Evolutionary conservation across 2,329 filamentous ascomycete species (phyloP).

Genomic region (Incumbomyces delicatus): DNA sequence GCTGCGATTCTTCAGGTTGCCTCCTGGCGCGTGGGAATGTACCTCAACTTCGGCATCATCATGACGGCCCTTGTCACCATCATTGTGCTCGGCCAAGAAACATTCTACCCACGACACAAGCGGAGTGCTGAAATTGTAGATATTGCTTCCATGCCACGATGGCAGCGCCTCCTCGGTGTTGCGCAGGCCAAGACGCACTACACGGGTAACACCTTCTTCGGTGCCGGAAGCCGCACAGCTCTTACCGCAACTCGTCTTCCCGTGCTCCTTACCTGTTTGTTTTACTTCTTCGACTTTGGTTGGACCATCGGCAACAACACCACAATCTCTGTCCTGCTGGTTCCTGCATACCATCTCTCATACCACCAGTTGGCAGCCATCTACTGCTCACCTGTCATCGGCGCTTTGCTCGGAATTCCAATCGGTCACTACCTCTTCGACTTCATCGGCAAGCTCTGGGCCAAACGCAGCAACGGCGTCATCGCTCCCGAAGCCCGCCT

Average conservation of each 20-base stretch:
- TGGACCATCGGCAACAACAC: constrained; percentile 40
- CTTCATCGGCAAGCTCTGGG: constrained; percentile 36
- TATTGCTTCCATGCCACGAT: constrained; percentile 17
- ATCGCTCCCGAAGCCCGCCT: constrained; percentile 50
- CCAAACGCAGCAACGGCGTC: constrained; percentile 37
- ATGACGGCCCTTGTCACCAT: constrained; percentile 20
- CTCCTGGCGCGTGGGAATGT: constrained; percentile 26
- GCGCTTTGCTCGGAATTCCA: constrained; percentile 41
- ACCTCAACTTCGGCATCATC: constrained; percentile 22
- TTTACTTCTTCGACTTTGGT: constrained; percentile 25
- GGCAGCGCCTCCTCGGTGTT: constrained; percentile 22
- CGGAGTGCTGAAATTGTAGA: constrained; percentile 13
- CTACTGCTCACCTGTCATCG: constrained; percentile 47
- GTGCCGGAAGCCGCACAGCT: constrained; percentile 32
- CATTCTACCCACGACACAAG: constrained; percentile 23
- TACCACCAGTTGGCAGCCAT: constrained; percentile 41
- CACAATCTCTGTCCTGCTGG: constrained; percentile 42
- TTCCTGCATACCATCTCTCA: constrained; percentile 40
- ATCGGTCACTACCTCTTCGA: constrained; percentile 48
- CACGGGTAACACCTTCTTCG: constrained; percentile 31
- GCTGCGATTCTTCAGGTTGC: constrained; percentile 41
- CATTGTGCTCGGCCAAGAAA: constrained; percentile 22
- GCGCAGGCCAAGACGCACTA: constrained; percentile 22
- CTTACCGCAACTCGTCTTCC: constrained; percentile 29
- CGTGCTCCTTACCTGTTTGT: constrained; percentile 23